These are phyloP conservation scores for Ceratocystis colombiana DNA, from an alignment of 2,329 filamentous ascomycete genomes.

Conservation along the genomic window DNA sequence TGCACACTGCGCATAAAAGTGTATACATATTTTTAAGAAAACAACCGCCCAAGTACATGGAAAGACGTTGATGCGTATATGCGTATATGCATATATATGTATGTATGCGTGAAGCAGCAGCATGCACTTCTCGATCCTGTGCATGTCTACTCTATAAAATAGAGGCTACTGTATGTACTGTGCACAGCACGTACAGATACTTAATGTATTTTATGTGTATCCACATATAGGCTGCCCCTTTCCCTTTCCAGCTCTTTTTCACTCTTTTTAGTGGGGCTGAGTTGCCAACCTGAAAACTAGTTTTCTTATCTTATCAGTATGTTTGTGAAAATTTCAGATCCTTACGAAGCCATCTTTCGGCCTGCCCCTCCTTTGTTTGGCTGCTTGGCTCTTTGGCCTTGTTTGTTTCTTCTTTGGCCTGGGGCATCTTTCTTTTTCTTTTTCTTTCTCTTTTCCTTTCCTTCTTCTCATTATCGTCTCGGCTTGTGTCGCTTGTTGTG, in stretches of 20 bases:
- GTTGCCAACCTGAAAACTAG: neutral
- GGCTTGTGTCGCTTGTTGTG: neutral
- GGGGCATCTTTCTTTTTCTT: slow-evolving; percentile 4
- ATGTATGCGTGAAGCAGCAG: neutral
- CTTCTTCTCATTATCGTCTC: slow-evolving; percentile 7
- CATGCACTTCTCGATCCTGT: neutral
- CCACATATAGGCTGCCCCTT: neutral
- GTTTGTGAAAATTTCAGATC: slow-evolving; percentile 14
- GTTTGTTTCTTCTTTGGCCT: neutral
- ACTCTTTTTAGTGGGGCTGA: neutral
- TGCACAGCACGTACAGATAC: too few relatives aligned
- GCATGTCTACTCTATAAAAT: neutral
- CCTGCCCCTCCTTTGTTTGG: slow-evolving; percentile 7
- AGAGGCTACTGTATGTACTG: neutral
- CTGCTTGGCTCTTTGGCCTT: neutral
- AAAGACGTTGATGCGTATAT: neutral
- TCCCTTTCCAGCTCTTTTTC: neutral
- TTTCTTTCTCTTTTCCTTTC: slow-evolving; percentile 1
- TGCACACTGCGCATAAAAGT: too few relatives aligned
- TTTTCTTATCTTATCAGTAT: slow-evolving; percentile 7
- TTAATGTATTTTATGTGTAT: neutral
- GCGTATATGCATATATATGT: neutral
- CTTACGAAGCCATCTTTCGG: slow-evolving; percentile 3
- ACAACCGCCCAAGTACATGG: too few relatives aligned
- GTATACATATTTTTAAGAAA: too few relatives aligned